Evolutionary conservation across 345 rosid species (phyloP), one percentile per base, ranked within the genome.

Genomic region (Boechera divaricarpa): DNA sequence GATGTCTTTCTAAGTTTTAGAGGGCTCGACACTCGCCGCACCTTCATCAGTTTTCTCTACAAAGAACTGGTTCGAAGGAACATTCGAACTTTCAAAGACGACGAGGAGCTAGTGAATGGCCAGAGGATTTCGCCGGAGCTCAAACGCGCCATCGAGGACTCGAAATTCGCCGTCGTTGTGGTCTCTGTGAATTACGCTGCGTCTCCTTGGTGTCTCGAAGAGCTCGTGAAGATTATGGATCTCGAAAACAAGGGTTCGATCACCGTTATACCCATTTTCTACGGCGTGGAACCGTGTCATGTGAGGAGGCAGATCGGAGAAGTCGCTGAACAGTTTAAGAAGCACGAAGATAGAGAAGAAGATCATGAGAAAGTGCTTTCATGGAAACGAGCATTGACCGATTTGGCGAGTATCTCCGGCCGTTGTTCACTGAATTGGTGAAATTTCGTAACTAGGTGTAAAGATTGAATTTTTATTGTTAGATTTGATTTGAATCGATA

Each of bases 1-100:
- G 78, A 77, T 54, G 78, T 77, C 32, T 81, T 81, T 29, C 36
- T 81, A 0, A 81, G 81, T 57, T 81, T 81, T 60, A 77, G 83
- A 77, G 83, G 81, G 1, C 5, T 0, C 44, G 83, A 81, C 72
- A 81, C 78, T 12, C 78, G 83, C 4, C 44, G 70, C 1, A 63
- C 1, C 47, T 62, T 81, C 49, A 55, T 69, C n/a, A 73, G 78
- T 3, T 78, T 72, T 29, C 68, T 81, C 42, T 38, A 77, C 69
- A 61, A 11, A 10, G 78, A 69, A 55, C 1, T 81, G 3, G 6
- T 2, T 2, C 63, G 75, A 24, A 72, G 51, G 2, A 16, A 44
- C 4, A 68, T 81, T 16, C 36, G 13, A 31, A 54, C 81, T 0
- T 77, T 77, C 72, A 77, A 59, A 54, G 83, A 77, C 61, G 75